Evolutionary conservation across 2,329 filamentous ascomycete genomes (phyloP), one percentile per base, ranked within the genome.

Genomic region (Claviceps sp.): DNA sequence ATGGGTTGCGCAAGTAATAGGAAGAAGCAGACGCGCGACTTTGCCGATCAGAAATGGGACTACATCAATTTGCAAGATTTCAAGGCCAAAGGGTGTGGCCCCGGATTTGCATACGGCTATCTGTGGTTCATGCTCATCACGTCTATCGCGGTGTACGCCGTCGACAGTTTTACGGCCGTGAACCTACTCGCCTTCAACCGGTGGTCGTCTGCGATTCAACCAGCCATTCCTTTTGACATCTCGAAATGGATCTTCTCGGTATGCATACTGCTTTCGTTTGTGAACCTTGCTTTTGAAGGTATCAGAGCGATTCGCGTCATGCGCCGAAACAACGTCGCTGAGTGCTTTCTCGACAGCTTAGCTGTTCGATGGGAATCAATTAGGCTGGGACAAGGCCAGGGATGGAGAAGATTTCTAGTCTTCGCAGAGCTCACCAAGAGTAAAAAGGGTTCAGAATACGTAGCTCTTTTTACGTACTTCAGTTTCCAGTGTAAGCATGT

Each of bases 241-340:
- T 86, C 88, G 13, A 94, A 93, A 71, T 96, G 90, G 89, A 90
- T 98, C 65, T 98, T 97, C 65, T 85, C 88, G 29, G 79, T 81
- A 52, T 95, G 90, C 66, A 97, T 98, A 63, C 85, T 97, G 56
- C 75, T 93, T 38, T 97, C 90, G 9, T 90, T 91, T 66, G 71
- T 88, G 57, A 86, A 97, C 58, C 76, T 94, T 29, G 74, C 71
- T 16, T 93, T 85, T 61, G 86, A 95, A 67, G 88, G 87, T 71
- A 64, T 94, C 47, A 80, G 86, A 50, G 89, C 91, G 26, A 71
- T 85, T 55, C 82, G 84, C 45, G 87, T 94, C 49, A 94, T 97
- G 66, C 82, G 76, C 59, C 80, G 88, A 53, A 87, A 87, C 51
- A 89, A 90, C 57, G 85, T 97, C 42, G 88, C 89, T 5, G 88